phyloP scores from a whole-genome alignment of 257 asterid species.

The Salvia splendens region DNA sequence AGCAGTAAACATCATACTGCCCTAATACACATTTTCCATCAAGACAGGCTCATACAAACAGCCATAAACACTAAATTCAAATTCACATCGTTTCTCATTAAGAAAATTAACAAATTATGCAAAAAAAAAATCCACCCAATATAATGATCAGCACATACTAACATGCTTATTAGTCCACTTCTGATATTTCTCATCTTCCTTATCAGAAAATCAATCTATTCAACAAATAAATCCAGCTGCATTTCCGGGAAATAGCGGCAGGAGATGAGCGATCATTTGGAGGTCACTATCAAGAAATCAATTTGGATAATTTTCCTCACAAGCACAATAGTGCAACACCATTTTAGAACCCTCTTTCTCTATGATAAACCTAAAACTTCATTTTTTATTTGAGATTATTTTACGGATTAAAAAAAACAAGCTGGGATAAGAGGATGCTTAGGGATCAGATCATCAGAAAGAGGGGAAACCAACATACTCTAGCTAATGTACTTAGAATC shows the following conservation, averaged over 20 bases:
- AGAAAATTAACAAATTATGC: constrained; percentile 5
- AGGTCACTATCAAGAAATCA: constrained; percentile 7
- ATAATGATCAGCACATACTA: constrained; percentile 13
- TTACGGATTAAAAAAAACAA: no score
- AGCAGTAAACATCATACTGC: not conserved
- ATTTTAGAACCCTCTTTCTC: not conserved
- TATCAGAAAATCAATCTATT: not conserved
- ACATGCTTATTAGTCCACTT: constrained; percentile 13
- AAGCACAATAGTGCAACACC: not conserved
- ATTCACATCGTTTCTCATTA: not conserved
- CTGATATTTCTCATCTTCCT: not conserved
- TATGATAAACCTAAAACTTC: not conserved
- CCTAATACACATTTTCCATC: constrained; percentile 1
- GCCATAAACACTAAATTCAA: not conserved
- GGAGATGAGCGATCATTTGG: not conserved
- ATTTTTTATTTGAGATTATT: not conserved
- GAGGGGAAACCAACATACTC: no score
- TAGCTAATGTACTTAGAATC: no score
- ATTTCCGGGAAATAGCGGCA: not conserved
- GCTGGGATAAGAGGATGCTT: no score
- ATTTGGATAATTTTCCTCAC: not conserved
- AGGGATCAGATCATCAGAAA: no score
- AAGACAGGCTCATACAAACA: constrained; percentile 16
- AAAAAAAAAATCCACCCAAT: not conserved
- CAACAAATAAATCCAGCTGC: not conserved